These are phyloP conservation scores for Aspergillus pseudotamarii DNA, from an alignment of 2,329 filamentous ascomycete species.

Conservation along the genomic window DNA sequence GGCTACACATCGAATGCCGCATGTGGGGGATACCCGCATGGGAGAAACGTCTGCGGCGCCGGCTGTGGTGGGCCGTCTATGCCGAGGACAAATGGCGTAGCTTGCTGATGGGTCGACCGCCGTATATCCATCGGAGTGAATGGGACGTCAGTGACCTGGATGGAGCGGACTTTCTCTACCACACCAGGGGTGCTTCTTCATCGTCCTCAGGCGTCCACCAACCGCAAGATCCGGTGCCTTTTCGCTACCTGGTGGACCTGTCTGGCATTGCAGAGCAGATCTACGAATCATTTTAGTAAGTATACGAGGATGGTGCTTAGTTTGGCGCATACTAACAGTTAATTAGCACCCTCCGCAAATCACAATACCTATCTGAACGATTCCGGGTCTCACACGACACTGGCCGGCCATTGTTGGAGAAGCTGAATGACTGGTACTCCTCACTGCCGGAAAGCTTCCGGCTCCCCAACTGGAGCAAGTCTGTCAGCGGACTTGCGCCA, in stretches of 20 bases:
- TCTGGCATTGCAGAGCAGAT: conserved; percentile 35
- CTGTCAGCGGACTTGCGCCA: conserved; percentile 25
- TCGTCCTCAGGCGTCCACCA: conserved; percentile 21
- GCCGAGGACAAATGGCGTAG: conserved; percentile 44
- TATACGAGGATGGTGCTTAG: not conserved
- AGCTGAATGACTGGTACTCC: conserved; percentile 34
- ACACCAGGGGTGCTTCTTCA: conserved; percentile 11
- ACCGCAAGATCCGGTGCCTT: conserved; percentile 28
- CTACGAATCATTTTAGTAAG: conserved; percentile 36
- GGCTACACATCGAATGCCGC: conserved; percentile 41
- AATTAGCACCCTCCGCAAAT: conserved; percentile 32
- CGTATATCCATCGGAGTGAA: conserved; percentile 38
- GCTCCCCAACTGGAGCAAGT: conserved; percentile 32
- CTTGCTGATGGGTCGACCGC: conserved; percentile 39
- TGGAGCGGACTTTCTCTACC: conserved; percentile 29
- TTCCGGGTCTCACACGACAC: conserved; percentile 33
- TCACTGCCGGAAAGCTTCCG: conserved; percentile 33
- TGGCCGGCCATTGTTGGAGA: conserved; percentile 30
- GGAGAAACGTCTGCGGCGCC: conserved; percentile 41
- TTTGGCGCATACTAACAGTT: not conserved
- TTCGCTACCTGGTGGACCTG: conserved; percentile 31
- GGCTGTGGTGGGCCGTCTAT: conserved; percentile 47
- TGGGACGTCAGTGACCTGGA: conserved; percentile 39
- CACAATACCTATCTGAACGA: conserved; percentile 32
- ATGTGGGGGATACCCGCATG: conserved; percentile 42